phyloP scores from a whole-genome alignment of 1,284 basidiomycete species.

The Kalmanozyma brasiliensis region DNA sequence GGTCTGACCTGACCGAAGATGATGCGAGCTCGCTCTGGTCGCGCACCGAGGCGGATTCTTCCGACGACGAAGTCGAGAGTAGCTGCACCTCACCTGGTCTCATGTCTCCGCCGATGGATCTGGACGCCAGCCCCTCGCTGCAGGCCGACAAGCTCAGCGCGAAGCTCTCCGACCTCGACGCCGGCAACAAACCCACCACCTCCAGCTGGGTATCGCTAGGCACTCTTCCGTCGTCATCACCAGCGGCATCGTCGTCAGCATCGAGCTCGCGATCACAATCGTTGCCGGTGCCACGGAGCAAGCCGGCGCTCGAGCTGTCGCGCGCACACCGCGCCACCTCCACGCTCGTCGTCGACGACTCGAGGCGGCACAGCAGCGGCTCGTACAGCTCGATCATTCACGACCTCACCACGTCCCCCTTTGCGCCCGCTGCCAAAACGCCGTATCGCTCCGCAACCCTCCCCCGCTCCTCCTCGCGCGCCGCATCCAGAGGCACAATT shows the following conservation, averaged over 20 bases:
- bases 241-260: constrained; percentile 10
- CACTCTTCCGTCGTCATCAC: constrained; percentile 17
- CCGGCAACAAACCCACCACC: neutral
- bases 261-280: constrained; percentile 28
- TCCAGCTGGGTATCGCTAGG: constrained; percentile 24
- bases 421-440: constrained; percentile 2
- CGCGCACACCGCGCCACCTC: constrained; percentile 5
- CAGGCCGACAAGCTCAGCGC: constrained; percentile 23
- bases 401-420: constrained; percentile 32
- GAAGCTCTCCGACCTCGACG: constrained; percentile 22
- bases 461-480: constrained; percentile 16
- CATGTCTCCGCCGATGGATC: constrained; percentile 26
- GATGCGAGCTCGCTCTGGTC: constrained; percentile 44
- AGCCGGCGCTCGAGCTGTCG: constrained; percentile 6
- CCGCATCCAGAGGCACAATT: constrained; percentile 2
- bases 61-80: constrained; percentile 24
- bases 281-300: constrained; percentile 12
- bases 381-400: constrained; percentile 30
- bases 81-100: constrained; percentile 33
- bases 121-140: constrained; percentile 3
- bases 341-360: constrained; percentile 12
- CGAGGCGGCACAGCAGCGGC: constrained; percentile 9
- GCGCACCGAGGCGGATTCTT: constrained; percentile 12
- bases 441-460: constrained; percentile 34
- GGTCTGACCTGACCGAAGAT: constrained; percentile 23